These are phyloP conservation scores for Arabidopsis hybrid DNA, from an alignment of 441 rosid genomes.

Conservation along the genomic window DNA sequence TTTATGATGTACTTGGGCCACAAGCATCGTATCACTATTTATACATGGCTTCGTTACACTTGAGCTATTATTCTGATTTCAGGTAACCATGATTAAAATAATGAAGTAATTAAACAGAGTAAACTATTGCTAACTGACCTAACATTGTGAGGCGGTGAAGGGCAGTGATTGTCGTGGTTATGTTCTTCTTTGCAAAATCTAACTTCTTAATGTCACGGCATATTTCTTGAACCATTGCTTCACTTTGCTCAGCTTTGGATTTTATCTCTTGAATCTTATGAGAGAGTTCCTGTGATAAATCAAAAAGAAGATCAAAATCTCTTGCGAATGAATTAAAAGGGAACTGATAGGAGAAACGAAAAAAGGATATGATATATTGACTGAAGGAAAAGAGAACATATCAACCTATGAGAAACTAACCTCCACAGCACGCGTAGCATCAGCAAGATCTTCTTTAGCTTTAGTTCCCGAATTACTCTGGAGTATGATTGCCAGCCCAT, in stretches of 20 bases:
- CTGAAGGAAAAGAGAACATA: neutral
- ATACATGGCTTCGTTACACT: neutral
- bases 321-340: constrained; percentile 7
- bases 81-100: constrained; percentile 7
- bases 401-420: constrained; percentile 52
- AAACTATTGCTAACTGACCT: constrained; percentile 57
- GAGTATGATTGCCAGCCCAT: constrained; percentile 39
- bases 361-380: constrained; percentile 6
- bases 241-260: constrained; percentile 99
- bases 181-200: constrained; percentile 99
- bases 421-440: constrained; percentile 97
- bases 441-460: constrained; percentile 99
- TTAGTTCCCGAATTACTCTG: constrained; percentile 99
- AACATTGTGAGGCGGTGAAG: constrained; percentile 99
- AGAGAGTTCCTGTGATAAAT: constrained; percentile 79
- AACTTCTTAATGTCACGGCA: constrained; percentile 99
- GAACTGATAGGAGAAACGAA: constrained; percentile 21
- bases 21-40: constrained; percentile 6
- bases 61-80: constrained; percentile 12
- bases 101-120: neutral
- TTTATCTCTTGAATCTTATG: constrained; percentile 95
- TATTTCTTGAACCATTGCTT: constrained; percentile 99
- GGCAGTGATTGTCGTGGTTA: constrained; percentile 98
- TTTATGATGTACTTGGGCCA: constrained; percentile 13
- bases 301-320: constrained; percentile 32